Conservation (phyloP, 768 basidiomycete species). For the Suillus cothurnatus region DNA sequence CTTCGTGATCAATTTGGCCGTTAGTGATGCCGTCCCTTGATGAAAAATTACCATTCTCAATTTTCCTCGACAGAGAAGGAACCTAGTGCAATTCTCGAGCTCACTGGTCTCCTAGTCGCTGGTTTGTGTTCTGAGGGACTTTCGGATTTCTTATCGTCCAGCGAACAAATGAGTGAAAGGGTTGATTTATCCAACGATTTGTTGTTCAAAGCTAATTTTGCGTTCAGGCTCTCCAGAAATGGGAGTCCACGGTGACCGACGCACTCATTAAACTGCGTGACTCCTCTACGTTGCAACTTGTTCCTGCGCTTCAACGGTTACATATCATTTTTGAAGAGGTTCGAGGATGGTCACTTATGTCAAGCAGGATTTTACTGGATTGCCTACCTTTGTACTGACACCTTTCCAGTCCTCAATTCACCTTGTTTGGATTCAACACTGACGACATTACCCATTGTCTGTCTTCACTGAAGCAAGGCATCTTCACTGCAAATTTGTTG, state of each 20-base stretch:
- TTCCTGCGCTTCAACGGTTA: conserved; percentile 76
- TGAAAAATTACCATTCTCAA: not conserved
- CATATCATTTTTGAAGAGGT: conserved; percentile 78
- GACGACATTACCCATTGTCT: conserved; percentile 56
- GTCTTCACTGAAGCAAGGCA: conserved; percentile 53
- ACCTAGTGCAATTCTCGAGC: conserved; percentile 66
- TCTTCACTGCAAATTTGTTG: conserved; percentile 70
- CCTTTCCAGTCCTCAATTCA: conserved; percentile 55
- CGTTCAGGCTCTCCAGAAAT: conserved; percentile 74
- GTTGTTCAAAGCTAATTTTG: conserved; percentile 23
- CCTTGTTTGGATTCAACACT: conserved; percentile 53
- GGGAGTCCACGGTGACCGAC: conserved; percentile 75
- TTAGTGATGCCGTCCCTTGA: conserved; percentile 36
- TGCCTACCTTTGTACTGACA: conserved; percentile 10
- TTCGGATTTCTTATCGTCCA: conserved; percentile 73
- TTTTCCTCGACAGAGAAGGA: conserved; percentile 49
- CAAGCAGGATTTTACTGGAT: conserved; percentile 30
- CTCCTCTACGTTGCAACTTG: conserved; percentile 66
- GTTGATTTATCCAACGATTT: conserved; percentile 41
- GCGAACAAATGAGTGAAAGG: conserved; percentile 81
- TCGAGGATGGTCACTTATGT: conserved; percentile 78
- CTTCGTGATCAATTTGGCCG: conserved; percentile 69
- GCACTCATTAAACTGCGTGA: conserved; percentile 74
- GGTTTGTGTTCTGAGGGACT: conserved; percentile 74
- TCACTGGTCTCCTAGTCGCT: conserved; percentile 70